These are phyloP conservation scores for Tuber calosporum DNA, from an alignment of 495 filamentous ascomycete genomes.

Conservation along the genomic window DNA sequence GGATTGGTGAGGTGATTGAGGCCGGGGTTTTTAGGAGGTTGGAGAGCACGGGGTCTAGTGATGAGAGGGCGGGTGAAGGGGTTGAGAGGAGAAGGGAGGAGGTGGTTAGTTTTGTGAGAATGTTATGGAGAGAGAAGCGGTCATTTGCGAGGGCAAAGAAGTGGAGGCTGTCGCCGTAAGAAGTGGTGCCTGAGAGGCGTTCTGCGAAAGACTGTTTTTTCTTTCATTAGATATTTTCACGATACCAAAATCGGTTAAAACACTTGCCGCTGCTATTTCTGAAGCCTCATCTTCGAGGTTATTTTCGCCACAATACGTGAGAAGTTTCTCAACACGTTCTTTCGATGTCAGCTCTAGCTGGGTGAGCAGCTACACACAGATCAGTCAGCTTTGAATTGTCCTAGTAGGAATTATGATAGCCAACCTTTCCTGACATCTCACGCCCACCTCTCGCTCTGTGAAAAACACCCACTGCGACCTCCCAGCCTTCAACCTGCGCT, in stretches of 20 bases:
- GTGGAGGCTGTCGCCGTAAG: constrained; percentile 36
- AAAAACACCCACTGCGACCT: constrained; percentile 34
- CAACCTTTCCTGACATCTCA: constrained; percentile 33
- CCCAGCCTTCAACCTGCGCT: constrained; percentile 40
- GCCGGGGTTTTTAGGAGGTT: constrained; percentile 34
- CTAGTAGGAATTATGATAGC: not conserved
- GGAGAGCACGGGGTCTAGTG: constrained; percentile 22
- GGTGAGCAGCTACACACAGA: constrained; percentile 25
- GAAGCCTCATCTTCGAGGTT: constrained; percentile 28
- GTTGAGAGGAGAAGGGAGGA: constrained; percentile 31
- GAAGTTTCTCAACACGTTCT: constrained; percentile 35
- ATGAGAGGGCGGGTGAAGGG: constrained; percentile 19
- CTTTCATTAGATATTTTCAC: not conserved
- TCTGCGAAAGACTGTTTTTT: constrained; percentile 29
- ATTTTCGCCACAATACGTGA: constrained; percentile 34
- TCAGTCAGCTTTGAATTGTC: constrained; percentile 3
- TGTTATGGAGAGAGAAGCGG: constrained; percentile 25
- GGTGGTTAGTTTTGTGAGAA: constrained; percentile 29
- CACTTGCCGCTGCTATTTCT: constrained; percentile 30
- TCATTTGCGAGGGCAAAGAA: constrained; percentile 38
- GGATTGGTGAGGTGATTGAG: constrained; percentile 25
- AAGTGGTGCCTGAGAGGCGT: constrained; percentile 31
- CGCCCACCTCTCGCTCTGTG: constrained; percentile 29
- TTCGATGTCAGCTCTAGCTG: constrained; percentile 37
- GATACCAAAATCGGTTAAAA: not conserved